A percentile compares a stretch with the other conserved stretches of the same genome.
phyloP scores from a whole-genome alignment of 768 basidiomycete species.

The Leccinum boreale region DNA sequence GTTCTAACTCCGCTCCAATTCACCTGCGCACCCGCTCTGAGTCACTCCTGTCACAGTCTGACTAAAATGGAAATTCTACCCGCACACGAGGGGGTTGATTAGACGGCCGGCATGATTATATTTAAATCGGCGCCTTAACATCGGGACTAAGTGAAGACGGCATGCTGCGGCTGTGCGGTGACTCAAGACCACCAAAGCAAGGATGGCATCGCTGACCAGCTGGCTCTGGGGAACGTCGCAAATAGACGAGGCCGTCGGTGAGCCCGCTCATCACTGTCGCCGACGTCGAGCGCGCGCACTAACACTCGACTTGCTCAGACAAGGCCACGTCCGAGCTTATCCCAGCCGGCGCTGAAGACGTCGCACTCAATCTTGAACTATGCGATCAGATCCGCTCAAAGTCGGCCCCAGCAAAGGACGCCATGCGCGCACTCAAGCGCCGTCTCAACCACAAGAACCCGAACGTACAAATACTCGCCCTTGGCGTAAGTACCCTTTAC shows the following conservation, averaged over 20 bases:
- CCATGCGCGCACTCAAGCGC: constrained; percentile 85
- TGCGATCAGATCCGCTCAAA: constrained; percentile 96
- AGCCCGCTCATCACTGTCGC: constrained; percentile 23
- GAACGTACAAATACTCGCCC: constrained; percentile 87
- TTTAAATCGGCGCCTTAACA: constrained; percentile 23
- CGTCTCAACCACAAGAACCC: constrained; percentile 93
- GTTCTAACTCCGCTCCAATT: constrained; percentile 35
- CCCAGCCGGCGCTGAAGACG: constrained; percentile 82
- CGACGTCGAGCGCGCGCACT: constrained; percentile 6
- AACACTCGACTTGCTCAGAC: constrained; percentile 51
- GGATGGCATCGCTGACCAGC: constrained; percentile 58
- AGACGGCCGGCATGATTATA: neutral
- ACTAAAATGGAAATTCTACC: neutral
- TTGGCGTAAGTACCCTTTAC: constrained; percentile 57
- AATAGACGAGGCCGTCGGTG: constrained; percentile 80
- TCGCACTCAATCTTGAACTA: constrained; percentile 91
- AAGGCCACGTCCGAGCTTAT: constrained; percentile 91
- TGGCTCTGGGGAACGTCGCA: constrained; percentile 83
- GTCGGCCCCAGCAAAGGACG: constrained; percentile 77
- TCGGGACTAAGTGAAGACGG: constrained; percentile 11
- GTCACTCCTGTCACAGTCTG: constrained; percentile 21
- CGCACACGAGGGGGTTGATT: neutral
- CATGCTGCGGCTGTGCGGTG: constrained; percentile 17
- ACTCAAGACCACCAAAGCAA: constrained; percentile 15
- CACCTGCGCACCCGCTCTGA: constrained; percentile 14